Conservation (phyloP, 805 yeast species). For the Saccharomycopsis schoenii region DNA sequence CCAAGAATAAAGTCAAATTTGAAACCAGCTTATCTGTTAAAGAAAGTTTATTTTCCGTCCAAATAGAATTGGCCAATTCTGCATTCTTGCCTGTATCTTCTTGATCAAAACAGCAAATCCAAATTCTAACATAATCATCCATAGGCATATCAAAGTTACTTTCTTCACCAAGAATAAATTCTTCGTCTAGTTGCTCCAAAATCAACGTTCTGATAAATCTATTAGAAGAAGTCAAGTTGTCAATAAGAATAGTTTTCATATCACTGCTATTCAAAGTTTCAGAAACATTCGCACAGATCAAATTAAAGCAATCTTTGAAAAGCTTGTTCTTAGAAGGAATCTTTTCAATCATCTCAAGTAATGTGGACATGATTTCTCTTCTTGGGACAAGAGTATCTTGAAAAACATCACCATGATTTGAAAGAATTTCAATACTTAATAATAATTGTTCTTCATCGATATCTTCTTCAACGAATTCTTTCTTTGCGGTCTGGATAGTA, state of each 20-base stretch:
- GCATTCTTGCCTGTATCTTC: conserved; percentile 40
- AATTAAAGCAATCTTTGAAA: conserved; percentile 73
- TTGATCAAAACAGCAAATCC: conserved; percentile 69
- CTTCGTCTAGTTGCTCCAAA: conserved; percentile 78
- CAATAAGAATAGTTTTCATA: conserved; percentile 44
- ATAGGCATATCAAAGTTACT: conserved; percentile 27
- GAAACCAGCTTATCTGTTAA: conserved; percentile 36
- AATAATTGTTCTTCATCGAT: conserved; percentile 82
- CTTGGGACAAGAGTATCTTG: conserved; percentile 63
- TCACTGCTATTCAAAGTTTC: conserved; percentile 49
- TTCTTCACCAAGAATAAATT: conserved; percentile 48
- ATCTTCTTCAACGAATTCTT: conserved; percentile 72
- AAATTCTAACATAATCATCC: conserved; percentile 53
- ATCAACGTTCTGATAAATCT: conserved; percentile 68
- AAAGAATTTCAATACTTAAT: conserved; percentile 65
- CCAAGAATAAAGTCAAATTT: conserved; percentile 41
- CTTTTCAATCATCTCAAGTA: conserved; percentile 47
- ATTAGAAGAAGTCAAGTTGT: conserved; percentile 45
- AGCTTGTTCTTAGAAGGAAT: conserved; percentile 71
- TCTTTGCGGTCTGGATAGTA: background rate
- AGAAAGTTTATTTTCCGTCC: conserved; percentile 67
- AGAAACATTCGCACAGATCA: conserved; percentile 70
- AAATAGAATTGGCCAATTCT: conserved; percentile 66
- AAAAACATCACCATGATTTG: conserved; percentile 59
- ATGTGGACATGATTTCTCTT: conserved; percentile 45